Evolutionary conservation across 2,329 filamentous ascomycete species (phyloP), one percentile per base, ranked within the genome.

Genomic region (Ophiognomonia clavigignenti-juglandacearum): DNA sequence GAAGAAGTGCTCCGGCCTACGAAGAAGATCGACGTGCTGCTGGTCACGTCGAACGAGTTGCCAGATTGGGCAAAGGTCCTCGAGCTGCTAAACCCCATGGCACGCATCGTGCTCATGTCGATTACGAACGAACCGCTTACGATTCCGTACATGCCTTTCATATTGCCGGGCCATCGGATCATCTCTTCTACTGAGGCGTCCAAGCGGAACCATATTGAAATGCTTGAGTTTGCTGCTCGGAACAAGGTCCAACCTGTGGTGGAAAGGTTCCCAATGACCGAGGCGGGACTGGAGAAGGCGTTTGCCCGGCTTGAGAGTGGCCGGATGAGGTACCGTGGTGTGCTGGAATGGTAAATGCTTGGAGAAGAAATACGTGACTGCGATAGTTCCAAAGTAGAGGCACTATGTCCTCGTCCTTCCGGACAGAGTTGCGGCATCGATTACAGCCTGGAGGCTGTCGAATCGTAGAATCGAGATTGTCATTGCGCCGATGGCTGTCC

Each of bases 221-320:
- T 51, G 48, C 42, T 55, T 13, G 29, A 41, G 16, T 55, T 55
- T 29, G 48, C 46, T n/a, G 48, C 53, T n/a, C 44, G 41, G 6
- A 48, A 54, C 35, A 26, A 43, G 3, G 48, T 55, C 35, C 47
- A 39, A 29, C 51, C 53, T 3, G 50, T 43, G 43, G 39, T 54
- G n/a, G 51, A 54, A 34, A 37, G 36, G n/a, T 55, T 53, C 13
- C 45, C 51, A 3, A 55, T 55, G 51, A 54, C 41, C 16, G 39
- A 39, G n/a, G 22, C 42, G 16, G 53, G 53, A 7, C 16, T 55
- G 27, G 34, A 40, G 29, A 22, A 48, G 31, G 53, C 53, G 6
- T 55, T 54, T 10, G 20, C 24, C 4, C 43, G 39, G 7, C 49
- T 55, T 19, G 47, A 55, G 42, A 38, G 19, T 16, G 53, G 53